phyloP scores from a whole-genome alignment of 2,329 filamentous ascomycete genomes.

The Fusarium circinatum region DNA sequence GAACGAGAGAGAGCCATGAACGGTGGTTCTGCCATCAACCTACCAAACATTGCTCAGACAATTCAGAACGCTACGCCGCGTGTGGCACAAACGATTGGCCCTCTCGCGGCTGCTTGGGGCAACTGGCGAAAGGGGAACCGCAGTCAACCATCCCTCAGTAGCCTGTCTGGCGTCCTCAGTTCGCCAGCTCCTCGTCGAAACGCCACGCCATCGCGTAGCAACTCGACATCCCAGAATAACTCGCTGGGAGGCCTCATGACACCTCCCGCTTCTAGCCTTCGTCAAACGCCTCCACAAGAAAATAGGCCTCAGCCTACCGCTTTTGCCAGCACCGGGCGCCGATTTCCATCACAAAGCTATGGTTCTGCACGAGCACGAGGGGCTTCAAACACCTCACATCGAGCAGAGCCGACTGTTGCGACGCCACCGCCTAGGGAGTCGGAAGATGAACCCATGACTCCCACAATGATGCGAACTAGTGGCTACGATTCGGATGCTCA shows the following conservation, averaged over 20 bases:
- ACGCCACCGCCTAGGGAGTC: constrained; percentile 54
- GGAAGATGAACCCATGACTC: constrained; percentile 62
- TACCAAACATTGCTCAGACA: constrained; percentile 81
- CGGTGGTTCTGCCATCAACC: constrained; percentile 71
- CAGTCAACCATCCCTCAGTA: constrained; percentile 60
- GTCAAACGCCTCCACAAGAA: constrained; percentile 64
- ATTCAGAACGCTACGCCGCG: constrained; percentile 84
- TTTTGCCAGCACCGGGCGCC: constrained; percentile 68
- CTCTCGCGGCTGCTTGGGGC: constrained; percentile 89
- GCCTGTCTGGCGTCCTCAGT: constrained; percentile 59
- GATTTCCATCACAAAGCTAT: constrained; percentile 61
- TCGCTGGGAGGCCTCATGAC: constrained; percentile 86
- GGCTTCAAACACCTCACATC: constrained; percentile 47
- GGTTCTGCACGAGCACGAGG: constrained; percentile 39
- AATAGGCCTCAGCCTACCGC: constrained; percentile 65
- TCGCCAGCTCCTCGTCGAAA: constrained; percentile 55
- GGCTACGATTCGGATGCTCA: constrained; percentile 71
- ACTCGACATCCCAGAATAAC: constrained; percentile 61
- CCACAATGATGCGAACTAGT: constrained; percentile 68
- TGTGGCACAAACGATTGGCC: constrained; percentile 83
- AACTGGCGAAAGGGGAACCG: constrained; percentile 84
- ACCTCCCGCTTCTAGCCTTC: constrained; percentile 81
- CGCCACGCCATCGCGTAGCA: constrained; percentile 70
- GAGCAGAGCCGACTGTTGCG: constrained; percentile 27
- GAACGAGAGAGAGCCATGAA: constrained; percentile 88